These are phyloP conservation scores for Aspergillus coremiiformis DNA, from an alignment of 495 filamentous ascomycete species.

Conservation along the genomic window DNA sequence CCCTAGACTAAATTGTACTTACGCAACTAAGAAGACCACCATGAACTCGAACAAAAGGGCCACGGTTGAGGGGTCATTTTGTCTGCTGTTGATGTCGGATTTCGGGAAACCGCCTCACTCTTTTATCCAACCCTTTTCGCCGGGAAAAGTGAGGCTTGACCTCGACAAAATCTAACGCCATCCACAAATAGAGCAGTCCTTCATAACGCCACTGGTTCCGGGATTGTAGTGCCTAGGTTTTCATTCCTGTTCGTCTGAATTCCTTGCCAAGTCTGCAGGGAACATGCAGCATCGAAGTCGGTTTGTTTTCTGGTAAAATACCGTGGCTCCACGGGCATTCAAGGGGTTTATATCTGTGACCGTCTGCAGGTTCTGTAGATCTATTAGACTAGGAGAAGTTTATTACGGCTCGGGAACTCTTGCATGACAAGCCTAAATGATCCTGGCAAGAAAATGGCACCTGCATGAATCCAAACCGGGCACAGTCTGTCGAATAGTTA, in stretches of 20 bases:
- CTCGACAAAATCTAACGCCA: slow-evolving; percentile 9
- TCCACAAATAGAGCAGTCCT: slow-evolving; percentile 13
- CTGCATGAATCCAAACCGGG: slow-evolving; percentile 8
- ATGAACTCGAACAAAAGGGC: slow-evolving; percentile 4
- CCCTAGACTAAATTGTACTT: slow-evolving; percentile 1
- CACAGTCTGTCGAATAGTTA: slow-evolving; percentile 8
- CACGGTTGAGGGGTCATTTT: not conserved
- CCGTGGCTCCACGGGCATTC: slow-evolving; percentile 33
- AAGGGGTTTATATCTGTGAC: slow-evolving; percentile 3
- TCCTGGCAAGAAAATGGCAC: slow-evolving; percentile 1
- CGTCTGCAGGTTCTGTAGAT: not conserved
- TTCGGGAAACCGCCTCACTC: slow-evolving; percentile 37
- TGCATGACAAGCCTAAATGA: slow-evolving; percentile 6
- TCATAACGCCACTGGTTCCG: slow-evolving; percentile 1
- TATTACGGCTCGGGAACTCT: slow-evolving; percentile 1
- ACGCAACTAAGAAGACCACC: slow-evolving; percentile 5
- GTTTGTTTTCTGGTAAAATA: slow-evolving; percentile 20
- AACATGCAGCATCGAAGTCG: slow-evolving; percentile 21
- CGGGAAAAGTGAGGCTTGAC: slow-evolving; percentile 28
- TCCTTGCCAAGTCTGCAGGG: slow-evolving; percentile 20
- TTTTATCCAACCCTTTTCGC: slow-evolving; percentile 35
- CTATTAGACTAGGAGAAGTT: not conserved
- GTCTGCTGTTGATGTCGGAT: slow-evolving; percentile 19
- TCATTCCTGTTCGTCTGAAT: slow-evolving; percentile 8
- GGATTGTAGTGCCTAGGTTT: slow-evolving; percentile 4